Conservation (phyloP, 768 basidiomycete genomes). For the Leccinum subgranulosum region DNA sequence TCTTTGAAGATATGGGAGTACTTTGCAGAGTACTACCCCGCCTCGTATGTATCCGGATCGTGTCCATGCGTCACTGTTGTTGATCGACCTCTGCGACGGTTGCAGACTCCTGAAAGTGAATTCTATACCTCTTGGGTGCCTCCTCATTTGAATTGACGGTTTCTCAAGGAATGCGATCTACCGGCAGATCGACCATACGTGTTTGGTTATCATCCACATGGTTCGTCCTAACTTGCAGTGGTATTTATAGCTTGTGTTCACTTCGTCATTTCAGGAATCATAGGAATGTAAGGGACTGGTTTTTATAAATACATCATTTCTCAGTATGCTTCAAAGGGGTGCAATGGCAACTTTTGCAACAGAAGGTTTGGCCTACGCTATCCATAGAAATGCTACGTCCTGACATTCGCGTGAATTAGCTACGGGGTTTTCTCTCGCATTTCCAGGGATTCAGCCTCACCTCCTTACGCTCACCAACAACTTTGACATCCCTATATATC, state of each 20-base stretch:
- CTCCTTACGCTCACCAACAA: slow-evolving; percentile 89
- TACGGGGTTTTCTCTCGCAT: slow-evolving; percentile 84
- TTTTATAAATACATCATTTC: neutral
- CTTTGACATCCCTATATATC: slow-evolving; percentile 90
- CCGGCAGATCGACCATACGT: slow-evolving; percentile 92
- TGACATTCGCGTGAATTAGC: slow-evolving; percentile 41
- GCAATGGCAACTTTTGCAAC: slow-evolving; percentile 95
- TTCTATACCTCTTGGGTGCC: neutral
- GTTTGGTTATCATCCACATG: slow-evolving; percentile 98
- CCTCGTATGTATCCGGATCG: slow-evolving; percentile 59
- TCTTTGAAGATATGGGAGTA: slow-evolving; percentile 74
- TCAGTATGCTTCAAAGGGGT: slow-evolving; percentile 52
- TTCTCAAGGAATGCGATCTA: slow-evolving; percentile 70
- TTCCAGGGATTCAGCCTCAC: slow-evolving; percentile 91
- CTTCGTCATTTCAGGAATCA: slow-evolving; percentile 64
- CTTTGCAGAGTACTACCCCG: slow-evolving; percentile 90
- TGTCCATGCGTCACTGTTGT: neutral
- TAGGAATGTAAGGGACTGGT: slow-evolving; percentile 76
- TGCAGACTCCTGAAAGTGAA: slow-evolving; percentile 35
- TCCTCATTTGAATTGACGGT: neutral
- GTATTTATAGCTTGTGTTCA: neutral
- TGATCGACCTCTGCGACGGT: neutral
- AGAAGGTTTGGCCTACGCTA: slow-evolving; percentile 56
- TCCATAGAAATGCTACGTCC: neutral
- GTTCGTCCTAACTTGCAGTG: slow-evolving; percentile 38